Conservation (phyloP, 2,329 filamentous ascomycete genomes). For the Epicoccum nigrum region DNA sequence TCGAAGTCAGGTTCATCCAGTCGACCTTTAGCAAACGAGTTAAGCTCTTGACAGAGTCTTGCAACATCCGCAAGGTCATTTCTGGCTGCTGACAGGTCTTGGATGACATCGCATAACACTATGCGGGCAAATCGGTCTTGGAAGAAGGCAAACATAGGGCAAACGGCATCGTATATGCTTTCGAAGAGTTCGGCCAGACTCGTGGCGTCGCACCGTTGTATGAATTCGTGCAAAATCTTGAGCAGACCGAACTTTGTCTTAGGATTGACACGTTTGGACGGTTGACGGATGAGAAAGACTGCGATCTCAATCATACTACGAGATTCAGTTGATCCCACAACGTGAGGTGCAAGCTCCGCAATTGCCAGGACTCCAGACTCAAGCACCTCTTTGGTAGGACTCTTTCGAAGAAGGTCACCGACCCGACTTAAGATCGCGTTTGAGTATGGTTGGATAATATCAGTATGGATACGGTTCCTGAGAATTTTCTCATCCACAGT, state of each 20-base stretch:
- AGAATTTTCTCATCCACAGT: constrained; percentile 61
- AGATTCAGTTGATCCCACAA: constrained; percentile 61
- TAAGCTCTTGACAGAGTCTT: constrained; percentile 75
- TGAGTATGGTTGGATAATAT: constrained; percentile 68
- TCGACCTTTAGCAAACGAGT: constrained; percentile 73
- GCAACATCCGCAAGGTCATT: constrained; percentile 67
- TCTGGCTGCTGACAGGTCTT: constrained; percentile 71
- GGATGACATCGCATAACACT: constrained; percentile 74
- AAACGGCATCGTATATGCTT: constrained; percentile 74
- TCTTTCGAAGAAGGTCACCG: constrained; percentile 60
- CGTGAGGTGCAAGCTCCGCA: constrained; percentile 66
- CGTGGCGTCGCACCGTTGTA: constrained; percentile 67
- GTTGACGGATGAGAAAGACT: constrained; percentile 81
- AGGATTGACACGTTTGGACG: constrained; percentile 80
- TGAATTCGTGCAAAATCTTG: constrained; percentile 79
- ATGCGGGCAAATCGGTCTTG: constrained; percentile 78
- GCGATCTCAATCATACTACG: constrained; percentile 80
- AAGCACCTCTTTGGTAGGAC: constrained; percentile 73
- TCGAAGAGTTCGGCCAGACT: constrained; percentile 64
- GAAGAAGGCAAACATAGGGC: constrained; percentile 88
- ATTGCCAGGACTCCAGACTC: constrained; percentile 80
- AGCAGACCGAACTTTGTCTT: constrained; percentile 83
- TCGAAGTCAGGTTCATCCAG: constrained; percentile 91
- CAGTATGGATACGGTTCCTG: constrained; percentile 46
- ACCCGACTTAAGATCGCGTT: constrained; percentile 66